Base-by-base conservation (phyloP, 2,329 filamentous ascomycete species). In the Penicillium crustosum region DNA sequence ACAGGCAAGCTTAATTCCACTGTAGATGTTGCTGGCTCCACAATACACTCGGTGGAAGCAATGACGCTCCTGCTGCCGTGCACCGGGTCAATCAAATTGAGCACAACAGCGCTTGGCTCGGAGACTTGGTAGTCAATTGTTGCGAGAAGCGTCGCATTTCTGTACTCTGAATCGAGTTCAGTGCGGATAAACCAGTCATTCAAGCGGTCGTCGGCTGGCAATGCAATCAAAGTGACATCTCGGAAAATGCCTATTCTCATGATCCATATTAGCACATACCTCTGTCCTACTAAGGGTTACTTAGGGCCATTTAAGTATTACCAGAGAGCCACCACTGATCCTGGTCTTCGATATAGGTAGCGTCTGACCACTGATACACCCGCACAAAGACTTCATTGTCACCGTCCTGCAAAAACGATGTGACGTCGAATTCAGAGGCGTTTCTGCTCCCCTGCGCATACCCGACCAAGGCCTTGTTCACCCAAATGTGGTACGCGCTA, bases 371-470 rank as follows among this genome's bases (percentile, higher is more conserved):
- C 66, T 89, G 86, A 61, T 89, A 89, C 0, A 89, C 87, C 25
- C 82, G 78, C 1, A 90, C 84, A 17, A 82, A 79, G 1, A 90
- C 68, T 3, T 76, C 77, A 60, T 89, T 90, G 73, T 7, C 69
- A 68, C 36, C 35, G 6, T 41, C 17, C 70, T 3, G 89, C 74
- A 38, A 79, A 73, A 0, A 74, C 66, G 0, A 85, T 85, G 21
- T 45, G 10, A 90, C 75, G 59, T 90, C 88, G 62, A 89, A 90
- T 66, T 90, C 88, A 9, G 85, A 81, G 0, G 88, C 79, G 63
- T 90, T 90, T 43, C 88, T 78, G 15, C 84, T 83, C 0, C 87
- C 88, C 67, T 90, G 87, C 3, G 84, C 84, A 66, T 90, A 90
- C 4, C 88, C 88, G 4, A 89, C 76, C 38, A 85, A 73, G 19